Base-by-base conservation (phyloP, 139 green algal genomes). In the Astrephomene gubernaculifera region DNA sequence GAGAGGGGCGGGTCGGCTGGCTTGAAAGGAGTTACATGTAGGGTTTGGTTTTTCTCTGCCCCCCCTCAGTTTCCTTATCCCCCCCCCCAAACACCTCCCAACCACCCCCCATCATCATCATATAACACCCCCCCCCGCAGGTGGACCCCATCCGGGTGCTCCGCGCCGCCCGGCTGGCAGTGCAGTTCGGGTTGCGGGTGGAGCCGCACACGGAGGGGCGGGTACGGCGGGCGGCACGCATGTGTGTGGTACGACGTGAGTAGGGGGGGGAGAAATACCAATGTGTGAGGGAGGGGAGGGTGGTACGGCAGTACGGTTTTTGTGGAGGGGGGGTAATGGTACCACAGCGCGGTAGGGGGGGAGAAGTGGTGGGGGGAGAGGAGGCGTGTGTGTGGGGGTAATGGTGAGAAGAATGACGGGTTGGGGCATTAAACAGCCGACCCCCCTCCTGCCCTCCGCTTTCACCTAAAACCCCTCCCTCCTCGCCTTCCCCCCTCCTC, bases 131-230 rank as follows among this genome's bases (percentile, higher is more conserved):
- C 5, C 36, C 79, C 4, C 54, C 88, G 33, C 19, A 52, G 39
- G 83, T 86, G 87, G 96, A 99, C 85, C 96, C 96, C 9, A 87
- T 99, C 74, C 90, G 96, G 4, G 95, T 98, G 86, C 87, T 98
- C 86, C 86, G 96, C 5, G 93, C 93, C 3, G 90, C 98, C 63
- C 90, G 96, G 33, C 81, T 92, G 61, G 74, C 64, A 0, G 60
- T 67, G 10, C 43, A 67, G n/a, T 29, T 92, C 63, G 76, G 74
- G 1, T 71, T 92, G 27, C 17, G 2, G 14, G 27, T 89, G 52
- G 79, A 86, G 19, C 43, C 79, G 1, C 57, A 76, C 22, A 89
- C 84, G 3, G 71, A 74, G 69, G 69, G 25, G 7, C 53, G 29
- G 70, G 33, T 87, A 31, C 45, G 44, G 1, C 33, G 21, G 44